These are phyloP conservation scores for Phytophthora ramorum DNA, from an alignment of 352 stramenopile genomes.

Conservation along the genomic window DNA sequence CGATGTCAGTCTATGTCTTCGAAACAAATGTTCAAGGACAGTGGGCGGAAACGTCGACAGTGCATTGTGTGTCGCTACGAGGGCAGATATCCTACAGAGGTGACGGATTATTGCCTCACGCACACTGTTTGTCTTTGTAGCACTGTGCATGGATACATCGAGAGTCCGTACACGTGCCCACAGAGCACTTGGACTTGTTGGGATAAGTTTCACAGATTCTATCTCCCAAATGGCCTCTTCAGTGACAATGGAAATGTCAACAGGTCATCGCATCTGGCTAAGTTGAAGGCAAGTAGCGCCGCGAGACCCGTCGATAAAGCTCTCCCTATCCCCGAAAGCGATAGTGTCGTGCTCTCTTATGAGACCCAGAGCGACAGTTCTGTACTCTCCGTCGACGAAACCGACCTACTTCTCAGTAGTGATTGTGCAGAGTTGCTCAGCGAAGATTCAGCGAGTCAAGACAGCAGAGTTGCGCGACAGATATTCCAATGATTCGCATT, in stretches of 20 bases:
- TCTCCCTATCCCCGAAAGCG: no score
- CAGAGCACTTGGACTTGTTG: constrained; percentile 12
- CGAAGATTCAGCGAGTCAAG: not conserved
- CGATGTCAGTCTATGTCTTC: not conserved
- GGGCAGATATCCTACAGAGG: not conserved
- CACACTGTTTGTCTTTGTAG: constrained; percentile 6
- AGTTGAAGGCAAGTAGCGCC: not conserved
- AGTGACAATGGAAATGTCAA: constrained; percentile 5
- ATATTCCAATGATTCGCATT: not conserved
- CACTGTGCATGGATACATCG: not conserved
- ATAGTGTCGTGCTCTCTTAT: no score
- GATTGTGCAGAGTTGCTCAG: not conserved
- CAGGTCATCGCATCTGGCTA: not conserved
- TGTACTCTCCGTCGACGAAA: no score
- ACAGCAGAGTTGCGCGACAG: not conserved
- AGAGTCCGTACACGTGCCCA: not conserved
- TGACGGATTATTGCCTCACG: constrained; percentile 1
- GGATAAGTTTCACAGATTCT: constrained; percentile 10
- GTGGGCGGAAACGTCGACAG: not conserved
- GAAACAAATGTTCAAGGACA: not conserved
- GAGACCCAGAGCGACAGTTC: no score
- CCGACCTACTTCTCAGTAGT: no score
- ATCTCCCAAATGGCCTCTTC: constrained; percentile 1
- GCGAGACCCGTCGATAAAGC: no score
- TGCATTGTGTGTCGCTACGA: constrained; percentile 9